These are phyloP conservation scores for Sorghum bicolor DNA, from an alignment of 176 grass and related monocot species.

Conservation along the genomic window DNA sequence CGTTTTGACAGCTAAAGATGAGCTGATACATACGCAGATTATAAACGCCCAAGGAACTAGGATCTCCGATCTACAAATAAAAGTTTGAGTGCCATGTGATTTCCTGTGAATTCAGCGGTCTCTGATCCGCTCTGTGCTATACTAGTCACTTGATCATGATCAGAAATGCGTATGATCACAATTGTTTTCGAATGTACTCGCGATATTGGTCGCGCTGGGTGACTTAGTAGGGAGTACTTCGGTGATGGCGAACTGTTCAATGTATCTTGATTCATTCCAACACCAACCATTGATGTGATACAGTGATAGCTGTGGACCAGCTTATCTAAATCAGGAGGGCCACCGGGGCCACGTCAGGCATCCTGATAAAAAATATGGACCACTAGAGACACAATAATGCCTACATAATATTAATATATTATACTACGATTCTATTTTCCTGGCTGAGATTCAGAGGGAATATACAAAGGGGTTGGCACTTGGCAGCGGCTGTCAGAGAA, in stretches of 20 bases:
- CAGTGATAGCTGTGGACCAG: slow-evolving; percentile 1
- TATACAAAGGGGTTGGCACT: background rate
- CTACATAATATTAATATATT: background rate
- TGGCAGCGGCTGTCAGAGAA: background rate
- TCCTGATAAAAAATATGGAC: slow-evolving; percentile 10
- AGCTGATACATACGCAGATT: background rate
- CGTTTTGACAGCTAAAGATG: background rate
- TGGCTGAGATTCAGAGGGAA: background rate
- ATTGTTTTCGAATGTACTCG: background rate
- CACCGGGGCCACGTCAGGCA: background rate
- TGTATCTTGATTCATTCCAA: background rate
- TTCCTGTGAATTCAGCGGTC: background rate
- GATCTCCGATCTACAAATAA: background rate
- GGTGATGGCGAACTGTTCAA: background rate
- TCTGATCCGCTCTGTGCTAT: background rate
- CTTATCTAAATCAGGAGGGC: background rate
- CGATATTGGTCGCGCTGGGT: background rate
- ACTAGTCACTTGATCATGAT: too few relatives aligned
- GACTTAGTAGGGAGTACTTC: background rate
- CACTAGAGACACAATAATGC: background rate
- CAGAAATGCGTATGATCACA: background rate
- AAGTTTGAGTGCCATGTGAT: background rate
- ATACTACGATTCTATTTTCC: background rate
- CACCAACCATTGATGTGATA: background rate
- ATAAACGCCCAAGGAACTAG: background rate